Evolutionary conservation across 805 yeast genomes (phyloP).

Genomic region (Yamadazyma phyllophila): DNA sequence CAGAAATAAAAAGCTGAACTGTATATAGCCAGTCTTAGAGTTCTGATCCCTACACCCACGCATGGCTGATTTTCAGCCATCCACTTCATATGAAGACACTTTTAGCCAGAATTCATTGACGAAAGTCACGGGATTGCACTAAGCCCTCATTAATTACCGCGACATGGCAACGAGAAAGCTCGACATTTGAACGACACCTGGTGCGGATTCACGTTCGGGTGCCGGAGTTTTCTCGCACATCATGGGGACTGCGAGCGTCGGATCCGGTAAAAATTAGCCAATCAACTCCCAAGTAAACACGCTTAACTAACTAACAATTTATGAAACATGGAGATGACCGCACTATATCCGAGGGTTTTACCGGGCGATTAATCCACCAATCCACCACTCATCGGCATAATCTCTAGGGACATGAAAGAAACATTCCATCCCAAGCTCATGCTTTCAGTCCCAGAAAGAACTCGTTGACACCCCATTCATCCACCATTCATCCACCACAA

Average conservation of each 20-base stretch:
- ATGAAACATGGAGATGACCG: constrained; percentile 12
- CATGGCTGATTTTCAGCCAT: too few relatives aligned
- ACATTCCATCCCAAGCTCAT: too few relatives aligned
- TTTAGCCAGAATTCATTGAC: too few relatives aligned
- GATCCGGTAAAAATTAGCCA: constrained; percentile 9
- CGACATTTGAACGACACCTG: background rate
- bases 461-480: background rate
- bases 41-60: too few relatives aligned
- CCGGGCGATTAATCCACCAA: constrained; percentile 1
- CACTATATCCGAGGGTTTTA: background rate
- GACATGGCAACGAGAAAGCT: too few relatives aligned
- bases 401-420: too few relatives aligned
- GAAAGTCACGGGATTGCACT: too few relatives aligned
- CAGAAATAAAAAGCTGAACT: too few relatives aligned
- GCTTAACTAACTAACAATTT: constrained; percentile 3
- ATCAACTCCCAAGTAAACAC: constrained; percentile 1
- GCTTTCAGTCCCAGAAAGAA: too few relatives aligned
- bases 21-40: too few relatives aligned
- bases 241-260: constrained; percentile 6
- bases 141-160: too few relatives aligned
- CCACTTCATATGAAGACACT: too few relatives aligned
- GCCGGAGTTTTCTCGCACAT: constrained; percentile 10
- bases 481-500: background rate
- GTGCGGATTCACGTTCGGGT: background rate
- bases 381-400: background rate